Evolutionary conservation across 208 protist species (phyloP).

Genomic region (Trypanosoma cruzi): DNA sequence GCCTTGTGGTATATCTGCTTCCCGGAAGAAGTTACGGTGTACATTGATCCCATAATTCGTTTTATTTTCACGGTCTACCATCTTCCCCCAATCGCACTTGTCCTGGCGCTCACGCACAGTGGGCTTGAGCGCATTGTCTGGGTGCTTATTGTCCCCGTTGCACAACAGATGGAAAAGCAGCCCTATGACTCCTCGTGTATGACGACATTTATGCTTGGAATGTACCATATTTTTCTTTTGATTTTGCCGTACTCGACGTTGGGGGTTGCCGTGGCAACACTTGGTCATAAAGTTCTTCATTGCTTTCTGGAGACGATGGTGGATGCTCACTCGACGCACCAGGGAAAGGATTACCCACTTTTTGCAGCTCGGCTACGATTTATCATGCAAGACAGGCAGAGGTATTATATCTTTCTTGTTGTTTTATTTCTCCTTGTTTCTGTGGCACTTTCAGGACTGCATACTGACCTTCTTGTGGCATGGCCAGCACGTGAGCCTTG

Average conservation of each 20-base stretch:
- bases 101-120: constrained; percentile 78
- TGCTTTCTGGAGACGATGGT: constrained; percentile 77
- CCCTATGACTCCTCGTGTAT: constrained; percentile 60
- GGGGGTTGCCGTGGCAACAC: constrained; percentile 53
- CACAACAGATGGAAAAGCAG: constrained; percentile 75
- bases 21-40: constrained; percentile 71
- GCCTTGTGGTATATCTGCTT: constrained; percentile 72
- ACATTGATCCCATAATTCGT: constrained; percentile 64
- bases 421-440: constrained; percentile 38
- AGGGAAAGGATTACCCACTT: constrained; percentile 80
- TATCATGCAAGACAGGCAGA: constrained; percentile 46
- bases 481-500: constrained; percentile 44
- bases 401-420: constrained; percentile 45
- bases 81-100: constrained; percentile 61
- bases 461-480: constrained; percentile 52
- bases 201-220: constrained; percentile 53
- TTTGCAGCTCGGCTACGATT: constrained; percentile 54
- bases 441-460: constrained; percentile 33
- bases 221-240: constrained; percentile 54
- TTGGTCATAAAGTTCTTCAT: constrained; percentile 80
- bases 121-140: constrained; percentile 83
- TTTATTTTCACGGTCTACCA: constrained; percentile 77
- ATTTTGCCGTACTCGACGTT: constrained; percentile 73
- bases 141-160: constrained; percentile 80
- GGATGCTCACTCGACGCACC: constrained; percentile 60